Conservation (phyloP, 1,284 basidiomycete species). For the Grifola frondosa region DNA sequence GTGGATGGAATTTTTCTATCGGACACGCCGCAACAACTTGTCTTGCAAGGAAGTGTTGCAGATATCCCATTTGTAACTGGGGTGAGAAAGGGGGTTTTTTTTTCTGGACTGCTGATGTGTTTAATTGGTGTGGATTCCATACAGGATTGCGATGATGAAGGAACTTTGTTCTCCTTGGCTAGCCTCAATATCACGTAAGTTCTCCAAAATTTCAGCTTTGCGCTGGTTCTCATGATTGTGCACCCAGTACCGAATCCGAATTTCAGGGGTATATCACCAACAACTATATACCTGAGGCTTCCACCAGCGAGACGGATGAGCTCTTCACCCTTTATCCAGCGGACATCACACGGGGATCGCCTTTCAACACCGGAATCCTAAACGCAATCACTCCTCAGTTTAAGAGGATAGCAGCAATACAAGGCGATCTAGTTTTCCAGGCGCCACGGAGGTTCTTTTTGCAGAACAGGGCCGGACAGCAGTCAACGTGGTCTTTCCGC, state of each 20-base stretch:
- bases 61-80: slow-evolving; percentile 34
- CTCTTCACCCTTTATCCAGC: slow-evolving; percentile 42
- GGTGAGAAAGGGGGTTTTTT: background rate
- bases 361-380: slow-evolving; percentile 45
- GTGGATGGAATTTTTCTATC: slow-evolving; percentile 37
- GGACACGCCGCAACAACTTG: slow-evolving; percentile 26
- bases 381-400: slow-evolving; percentile 48
- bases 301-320: slow-evolving; percentile 28
- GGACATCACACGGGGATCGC: slow-evolving; percentile 48
- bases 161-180: slow-evolving; percentile 31
- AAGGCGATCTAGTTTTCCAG: slow-evolving; percentile 51
- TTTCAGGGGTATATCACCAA: slow-evolving; percentile 9
- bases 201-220: background rate
- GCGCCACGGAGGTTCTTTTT: slow-evolving; percentile 38
- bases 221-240: background rate
- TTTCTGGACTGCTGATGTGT: background rate
- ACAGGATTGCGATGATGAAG: slow-evolving; percentile 34
- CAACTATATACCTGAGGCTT: slow-evolving; percentile 36
- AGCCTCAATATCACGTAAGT: slow-evolving; percentile 18
- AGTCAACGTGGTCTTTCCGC: slow-evolving; percentile 51
- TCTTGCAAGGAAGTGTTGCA: slow-evolving; percentile 28
- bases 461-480: slow-evolving; percentile 38
- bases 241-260: slow-evolving; percentile 9
- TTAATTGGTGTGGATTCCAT: slow-evolving; percentile 4
- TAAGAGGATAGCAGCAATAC: slow-evolving; percentile 50